Conservation (phyloP, 345 rosid species). For the Barbarea vulgaris region DNA sequence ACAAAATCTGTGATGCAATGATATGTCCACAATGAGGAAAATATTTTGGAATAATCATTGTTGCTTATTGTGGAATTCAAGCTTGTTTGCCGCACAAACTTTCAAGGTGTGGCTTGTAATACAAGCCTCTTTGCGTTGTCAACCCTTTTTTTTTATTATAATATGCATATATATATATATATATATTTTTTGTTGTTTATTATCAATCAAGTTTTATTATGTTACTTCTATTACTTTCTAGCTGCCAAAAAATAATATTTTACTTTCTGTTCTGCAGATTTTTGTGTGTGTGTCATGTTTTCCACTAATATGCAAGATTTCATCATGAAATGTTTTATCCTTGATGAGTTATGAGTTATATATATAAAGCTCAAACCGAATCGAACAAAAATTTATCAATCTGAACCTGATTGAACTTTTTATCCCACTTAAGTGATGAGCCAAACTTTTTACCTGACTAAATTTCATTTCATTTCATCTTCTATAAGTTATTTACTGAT, state of each 20-base stretch:
- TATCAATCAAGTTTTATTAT: neutral
- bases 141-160: constrained; percentile 20
- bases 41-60: constrained; percentile 39
- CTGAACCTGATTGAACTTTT: neutral
- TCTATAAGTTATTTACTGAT: neutral
- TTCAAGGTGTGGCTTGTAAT: constrained; percentile 32
- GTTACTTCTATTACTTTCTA: neutral
- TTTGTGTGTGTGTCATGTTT: constrained; percentile 21
- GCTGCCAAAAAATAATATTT: neutral
- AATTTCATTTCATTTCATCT: neutral
- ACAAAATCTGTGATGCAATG: constrained; percentile 30
- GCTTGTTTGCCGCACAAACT: constrained; percentile 30
- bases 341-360: neutral
- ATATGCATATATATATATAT: neutral
- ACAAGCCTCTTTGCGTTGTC: constrained; percentile 29
- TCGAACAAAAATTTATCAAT: neutral
- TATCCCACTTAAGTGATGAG: neutral
- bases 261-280: neutral
- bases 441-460: neutral
- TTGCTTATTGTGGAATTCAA: constrained; percentile 43
- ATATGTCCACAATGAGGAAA: constrained; percentile 20
- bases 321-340: neutral
- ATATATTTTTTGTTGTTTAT: neutral
- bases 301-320: constrained; percentile 25
- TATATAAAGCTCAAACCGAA: neutral